Percentiles rank a stretch among this genome's conserved stretches.
phyloP scores from a whole-genome alignment of 495 filamentous ascomycete genomes.

The Xylaria castorea region DNA sequence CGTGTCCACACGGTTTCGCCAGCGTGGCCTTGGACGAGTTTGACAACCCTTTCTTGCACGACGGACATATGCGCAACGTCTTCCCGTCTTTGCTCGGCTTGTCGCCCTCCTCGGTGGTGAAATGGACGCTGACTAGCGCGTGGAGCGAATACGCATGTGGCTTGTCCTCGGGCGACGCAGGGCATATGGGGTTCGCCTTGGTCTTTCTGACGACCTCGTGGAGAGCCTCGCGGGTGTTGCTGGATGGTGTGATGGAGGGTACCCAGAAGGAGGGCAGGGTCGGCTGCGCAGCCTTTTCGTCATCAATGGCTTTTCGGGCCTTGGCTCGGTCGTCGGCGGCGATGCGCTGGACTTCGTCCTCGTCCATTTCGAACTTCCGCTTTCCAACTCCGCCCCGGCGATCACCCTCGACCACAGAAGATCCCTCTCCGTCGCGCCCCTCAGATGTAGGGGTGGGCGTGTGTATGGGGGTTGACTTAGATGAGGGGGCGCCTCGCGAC shows the following conservation, averaged over 20 bases:
- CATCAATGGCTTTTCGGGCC: slow-evolving; percentile 69
- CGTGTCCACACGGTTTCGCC: slow-evolving; percentile 92
- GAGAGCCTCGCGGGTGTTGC: slow-evolving; percentile 54
- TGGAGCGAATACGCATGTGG: slow-evolving; percentile 85
- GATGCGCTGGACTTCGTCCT: slow-evolving; percentile 76
- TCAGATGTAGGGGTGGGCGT: slow-evolving; percentile 26
- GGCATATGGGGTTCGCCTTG: slow-evolving; percentile 81
- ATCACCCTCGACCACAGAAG: slow-evolving; percentile 33
- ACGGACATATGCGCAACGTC: slow-evolving; percentile 75
- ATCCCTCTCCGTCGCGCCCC: slow-evolving; percentile 16
- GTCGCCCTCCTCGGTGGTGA: slow-evolving; percentile 74
- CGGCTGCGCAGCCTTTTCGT: slow-evolving; percentile 77
- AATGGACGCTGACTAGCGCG: slow-evolving; percentile 77
- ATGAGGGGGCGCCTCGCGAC: slow-evolving; percentile 34
- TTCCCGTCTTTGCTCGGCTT: slow-evolving; percentile 39
- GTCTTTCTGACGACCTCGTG: slow-evolving; percentile 65
- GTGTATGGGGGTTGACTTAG: slow-evolving; percentile 21
- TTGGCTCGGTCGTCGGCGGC: slow-evolving; percentile 72
- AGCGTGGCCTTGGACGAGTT: slow-evolving; percentile 87
- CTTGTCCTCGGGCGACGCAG: slow-evolving; percentile 71
- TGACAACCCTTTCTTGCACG: slow-evolving; percentile 82
- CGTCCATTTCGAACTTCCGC: slow-evolving; percentile 84
- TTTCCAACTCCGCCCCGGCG: slow-evolving; percentile 56
- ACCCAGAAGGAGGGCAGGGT: slow-evolving; percentile 95
- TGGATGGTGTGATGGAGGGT: slow-evolving; percentile 78